Base-by-base conservation (phyloP, 2,329 filamentous ascomycete genomes). In the Orbilia ellipsospora region DNA sequence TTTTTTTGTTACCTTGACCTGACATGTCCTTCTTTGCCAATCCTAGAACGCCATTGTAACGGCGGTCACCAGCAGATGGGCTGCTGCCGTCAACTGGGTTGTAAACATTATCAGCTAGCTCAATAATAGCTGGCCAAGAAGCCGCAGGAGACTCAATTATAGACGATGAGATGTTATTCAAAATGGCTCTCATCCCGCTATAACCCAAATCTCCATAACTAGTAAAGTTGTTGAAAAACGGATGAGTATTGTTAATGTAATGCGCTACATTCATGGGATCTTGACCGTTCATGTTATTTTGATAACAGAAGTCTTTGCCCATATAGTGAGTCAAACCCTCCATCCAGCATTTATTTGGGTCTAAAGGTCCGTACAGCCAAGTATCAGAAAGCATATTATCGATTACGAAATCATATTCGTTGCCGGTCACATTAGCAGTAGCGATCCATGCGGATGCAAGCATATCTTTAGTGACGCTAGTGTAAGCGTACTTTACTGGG, bases 381-480 rank as follows among this genome's bases (percentile, higher is more conserved):
- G 59, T 61, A n/a, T 63, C 36, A n/a, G 59, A 75, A 20, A 69
- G 6, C 54, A 62, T 75, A 40, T 61, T 75, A 23, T 75, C 72
- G 15, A 75, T 26, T 13, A 68, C 50, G 10, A 75, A 2, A 4
- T 52, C 48, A n/a, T 75, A 75, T 2, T 36, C 64, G 7, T 16
- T 42, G 0, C 72, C 72, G 1, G 52, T 54, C 16, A 75, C 51
- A n/a, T 55, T 59, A 13, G 69, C 56, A 2, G 56, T 28, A 42
- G 72, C 72, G 26, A 75, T 36, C 72, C 72, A 75, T 2, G 44
- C 48, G 26, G 20, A 42, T 23, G 28, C 64, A n/a, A 26, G n/a
- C 8, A 20, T 26, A 23, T 52, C 16, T 0, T 0, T 8, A 13
- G 16, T 31, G 10, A 15, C 15, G 8, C n/a, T 12, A 10, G 48